Percentiles rank a stretch among this genome's conserved stretches.
These are phyloP conservation scores for Micromonas pusilla DNA, from an alignment of 139 green algal genomes.

Conservation along the genomic window DNA sequence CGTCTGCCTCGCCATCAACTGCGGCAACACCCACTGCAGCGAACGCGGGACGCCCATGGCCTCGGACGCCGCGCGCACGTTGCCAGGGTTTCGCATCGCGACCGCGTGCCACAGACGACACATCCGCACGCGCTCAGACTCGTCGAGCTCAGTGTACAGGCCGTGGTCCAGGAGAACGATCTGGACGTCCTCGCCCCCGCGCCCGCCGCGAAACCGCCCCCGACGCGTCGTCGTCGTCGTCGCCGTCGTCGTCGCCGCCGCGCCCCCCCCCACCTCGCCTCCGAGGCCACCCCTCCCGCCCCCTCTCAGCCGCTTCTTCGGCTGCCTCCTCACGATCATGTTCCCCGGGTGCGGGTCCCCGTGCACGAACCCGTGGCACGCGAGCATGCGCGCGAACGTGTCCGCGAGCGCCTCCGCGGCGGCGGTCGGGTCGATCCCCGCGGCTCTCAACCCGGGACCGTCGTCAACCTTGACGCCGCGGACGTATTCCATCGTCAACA, in stretches of 20 bases:
- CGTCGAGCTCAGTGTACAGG: constrained; percentile 45
- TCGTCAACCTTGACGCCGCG: constrained; percentile 55
- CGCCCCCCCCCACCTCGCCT: too few species aligned
- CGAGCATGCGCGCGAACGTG: constrained; percentile 76
- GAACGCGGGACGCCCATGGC: neutral
- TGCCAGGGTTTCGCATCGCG: neutral
- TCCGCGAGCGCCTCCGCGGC: constrained; percentile 67
- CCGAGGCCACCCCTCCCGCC: too few species aligned
- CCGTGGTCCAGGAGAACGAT: constrained; percentile 83
- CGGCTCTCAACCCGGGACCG: constrained; percentile 34
- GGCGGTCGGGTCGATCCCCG: constrained; percentile 25
- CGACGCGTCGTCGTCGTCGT: constrained; percentile 12
- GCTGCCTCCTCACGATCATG: constrained; percentile 54
- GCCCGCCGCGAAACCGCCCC: neutral
- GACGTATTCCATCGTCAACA: constrained; percentile 74
- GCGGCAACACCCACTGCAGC: neutral
- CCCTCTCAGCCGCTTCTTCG: too few species aligned
- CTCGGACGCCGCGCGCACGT: neutral
- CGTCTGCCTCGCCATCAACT: neutral
- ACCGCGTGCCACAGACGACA: neutral
- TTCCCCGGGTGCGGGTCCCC: constrained; percentile 67
- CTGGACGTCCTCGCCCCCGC: constrained; percentile 44
- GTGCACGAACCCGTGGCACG: constrained; percentile 69
- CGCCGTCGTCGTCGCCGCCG: constrained; percentile 43
- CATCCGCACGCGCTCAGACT: neutral